Evolutionary conservation across 164 flowering plant species (phyloP).

Genomic region (Piper longum): DNA sequence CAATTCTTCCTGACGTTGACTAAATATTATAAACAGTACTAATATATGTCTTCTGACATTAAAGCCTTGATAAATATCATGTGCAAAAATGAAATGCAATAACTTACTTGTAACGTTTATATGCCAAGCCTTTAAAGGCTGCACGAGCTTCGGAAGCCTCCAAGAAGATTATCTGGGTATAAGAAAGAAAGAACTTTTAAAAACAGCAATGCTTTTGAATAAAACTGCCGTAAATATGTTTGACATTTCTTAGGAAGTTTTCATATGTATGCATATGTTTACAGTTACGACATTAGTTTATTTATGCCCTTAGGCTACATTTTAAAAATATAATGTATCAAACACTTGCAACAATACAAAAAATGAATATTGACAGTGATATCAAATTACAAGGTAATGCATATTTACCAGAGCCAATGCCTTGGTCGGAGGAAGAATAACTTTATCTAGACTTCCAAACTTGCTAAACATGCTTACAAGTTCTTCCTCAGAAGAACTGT

Average conservation of each 20-base stretch:
- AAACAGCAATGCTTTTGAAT: background rate
- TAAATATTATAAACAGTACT: too few relatives aligned
- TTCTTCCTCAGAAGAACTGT: slow-evolving; percentile 69
- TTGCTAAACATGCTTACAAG: slow-evolving; percentile 70
- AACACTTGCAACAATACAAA: background rate
- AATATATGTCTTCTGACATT: background rate
- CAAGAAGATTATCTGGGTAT: slow-evolving; percentile 61
- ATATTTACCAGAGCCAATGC: slow-evolving; percentile 76
- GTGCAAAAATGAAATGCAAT: background rate
- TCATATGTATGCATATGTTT: too few relatives aligned
- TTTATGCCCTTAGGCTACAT: too few relatives aligned
- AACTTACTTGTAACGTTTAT: slow-evolving; percentile 81
- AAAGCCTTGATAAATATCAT: too few relatives aligned
- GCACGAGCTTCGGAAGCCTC: slow-evolving; percentile 85
- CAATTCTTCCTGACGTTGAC: too few relatives aligned
- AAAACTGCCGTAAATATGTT: background rate
- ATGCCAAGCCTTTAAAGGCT: slow-evolving; percentile 69
- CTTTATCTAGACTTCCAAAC: slow-evolving; percentile 75
- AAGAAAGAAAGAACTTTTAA: background rate
- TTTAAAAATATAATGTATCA: too few relatives aligned
- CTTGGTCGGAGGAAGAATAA: slow-evolving; percentile 80
- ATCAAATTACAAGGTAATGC: background rate
- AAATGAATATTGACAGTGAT: too few relatives aligned
- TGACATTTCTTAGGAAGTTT: too few relatives aligned
- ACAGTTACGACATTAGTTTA: too few relatives aligned